phyloP scores from a whole-genome alignment of 306 rosid genomes.

The Cercis canadensis region DNA sequence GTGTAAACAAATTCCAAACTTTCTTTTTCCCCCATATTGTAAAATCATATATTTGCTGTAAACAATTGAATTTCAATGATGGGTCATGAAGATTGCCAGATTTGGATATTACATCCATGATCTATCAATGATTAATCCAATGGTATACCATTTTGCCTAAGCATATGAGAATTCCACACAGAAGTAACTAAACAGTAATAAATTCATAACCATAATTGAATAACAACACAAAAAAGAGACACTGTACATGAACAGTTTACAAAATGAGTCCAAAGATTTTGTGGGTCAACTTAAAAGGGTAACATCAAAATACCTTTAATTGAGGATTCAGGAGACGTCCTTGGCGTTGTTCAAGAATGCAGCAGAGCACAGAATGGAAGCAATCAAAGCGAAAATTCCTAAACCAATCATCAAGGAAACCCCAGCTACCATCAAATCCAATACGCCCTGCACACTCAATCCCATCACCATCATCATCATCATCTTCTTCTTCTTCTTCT shows the following conservation, averaged over 20 bases:
- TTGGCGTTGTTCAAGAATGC: slow-evolving; percentile 72
- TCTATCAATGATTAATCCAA: background rate
- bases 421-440: slow-evolving; percentile 79
- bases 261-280: background rate
- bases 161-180: slow-evolving; percentile 6
- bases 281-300: background rate
- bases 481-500: slow-evolving; percentile 5
- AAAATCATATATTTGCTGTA: background rate
- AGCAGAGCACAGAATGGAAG: slow-evolving; percentile 70
- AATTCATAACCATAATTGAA: background rate
- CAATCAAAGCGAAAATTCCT: slow-evolving; percentile 60
- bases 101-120: background rate
- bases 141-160: background rate
- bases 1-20: background rate
- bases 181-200: background rate
- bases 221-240: background rate
- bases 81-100: background rate
- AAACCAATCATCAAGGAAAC: slow-evolving; percentile 66
- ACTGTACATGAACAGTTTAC: background rate
- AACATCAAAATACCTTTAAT: slow-evolving; percentile 15
- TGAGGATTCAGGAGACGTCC: slow-evolving; percentile 44
- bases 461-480: slow-evolving; percentile 43
- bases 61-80: background rate
- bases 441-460: slow-evolving; percentile 54
- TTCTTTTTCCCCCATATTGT: background rate